Conservation (phyloP, 176 grass and related monocot genomes). For the Oryza meyeriana region DNA sequence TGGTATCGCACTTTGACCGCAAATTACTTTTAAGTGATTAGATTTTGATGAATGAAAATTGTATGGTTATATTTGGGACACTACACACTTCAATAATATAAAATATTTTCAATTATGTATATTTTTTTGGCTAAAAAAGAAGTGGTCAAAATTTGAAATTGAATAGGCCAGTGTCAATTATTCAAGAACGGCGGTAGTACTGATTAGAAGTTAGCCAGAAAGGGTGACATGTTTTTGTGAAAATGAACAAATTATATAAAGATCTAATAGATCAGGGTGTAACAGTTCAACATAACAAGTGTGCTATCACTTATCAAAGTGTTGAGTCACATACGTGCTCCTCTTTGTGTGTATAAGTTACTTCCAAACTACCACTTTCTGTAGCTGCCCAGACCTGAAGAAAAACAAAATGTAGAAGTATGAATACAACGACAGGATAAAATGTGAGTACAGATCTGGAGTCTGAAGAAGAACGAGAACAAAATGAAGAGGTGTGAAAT, state of each 20-base stretch:
- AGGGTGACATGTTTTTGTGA: background rate
- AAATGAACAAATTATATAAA: background rate
- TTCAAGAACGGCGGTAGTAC: too few relatives aligned
- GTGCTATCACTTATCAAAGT: background rate
- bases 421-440: background rate
- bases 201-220: background rate
- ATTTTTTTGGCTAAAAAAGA: too few relatives aligned
- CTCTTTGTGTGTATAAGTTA: constrained; percentile 90
- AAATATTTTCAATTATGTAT: too few relatives aligned
- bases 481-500: constrained; percentile 5
- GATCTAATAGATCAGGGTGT: background rate
- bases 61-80: too few relatives aligned
- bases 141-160: too few relatives aligned
- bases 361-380: constrained; percentile 79
- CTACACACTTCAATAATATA: too few relatives aligned
- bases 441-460: background rate
- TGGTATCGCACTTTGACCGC: too few relatives aligned
- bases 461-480: background rate
- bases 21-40: too few relatives aligned
- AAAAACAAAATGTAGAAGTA: background rate
- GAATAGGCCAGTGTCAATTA: too few relatives aligned
- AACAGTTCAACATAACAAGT: constrained; percentile 7
- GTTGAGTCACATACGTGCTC: constrained; percentile 60
- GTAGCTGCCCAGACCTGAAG: constrained; percentile 81
- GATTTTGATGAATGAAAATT: too few relatives aligned